These are phyloP conservation scores for Candida insectorum DNA, from an alignment of 805 yeast species.

Conservation along the genomic window DNA sequence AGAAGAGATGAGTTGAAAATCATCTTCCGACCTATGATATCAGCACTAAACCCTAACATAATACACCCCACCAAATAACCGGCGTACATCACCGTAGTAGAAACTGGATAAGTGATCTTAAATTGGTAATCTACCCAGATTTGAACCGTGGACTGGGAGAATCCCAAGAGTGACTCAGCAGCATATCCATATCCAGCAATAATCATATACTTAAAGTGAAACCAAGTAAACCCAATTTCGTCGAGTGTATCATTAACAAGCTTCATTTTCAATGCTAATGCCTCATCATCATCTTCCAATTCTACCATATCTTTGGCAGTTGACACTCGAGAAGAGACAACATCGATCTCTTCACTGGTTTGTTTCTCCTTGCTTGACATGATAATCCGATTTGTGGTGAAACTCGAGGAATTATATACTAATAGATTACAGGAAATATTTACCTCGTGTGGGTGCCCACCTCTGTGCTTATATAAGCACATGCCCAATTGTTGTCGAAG, in stretches of 20 bases:
- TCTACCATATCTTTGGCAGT: no score
- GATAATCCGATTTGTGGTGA: no score
- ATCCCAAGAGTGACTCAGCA: conserved; percentile 50
- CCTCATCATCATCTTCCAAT: no score
- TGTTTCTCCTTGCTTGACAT: no score
- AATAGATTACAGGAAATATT: no score
- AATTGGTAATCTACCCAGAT: conserved; percentile 48
- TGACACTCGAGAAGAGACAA: no score
- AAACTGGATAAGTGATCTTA: conserved; percentile 39
- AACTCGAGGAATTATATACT: no score
- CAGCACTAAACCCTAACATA: conserved; percentile 55
- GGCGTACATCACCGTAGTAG: conserved; percentile 34
- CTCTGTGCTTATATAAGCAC: no score
- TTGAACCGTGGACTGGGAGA: conserved; percentile 45
- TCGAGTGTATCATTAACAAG: conserved; percentile 29
- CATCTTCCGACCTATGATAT: conserved; percentile 50
- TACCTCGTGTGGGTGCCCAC: no score
- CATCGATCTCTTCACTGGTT: no score
- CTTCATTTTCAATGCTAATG: no score
- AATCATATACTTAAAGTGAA: conserved; percentile 47
- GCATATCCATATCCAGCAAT: conserved; percentile 57
- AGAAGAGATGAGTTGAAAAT: conserved; percentile 40
- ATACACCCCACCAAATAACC: conserved; percentile 52
- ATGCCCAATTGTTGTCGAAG: no score
- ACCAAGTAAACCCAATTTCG: conserved; percentile 49